Conservation (phyloP, 2,329 filamentous ascomycete species). For the Monilinia polystroma region DNA sequence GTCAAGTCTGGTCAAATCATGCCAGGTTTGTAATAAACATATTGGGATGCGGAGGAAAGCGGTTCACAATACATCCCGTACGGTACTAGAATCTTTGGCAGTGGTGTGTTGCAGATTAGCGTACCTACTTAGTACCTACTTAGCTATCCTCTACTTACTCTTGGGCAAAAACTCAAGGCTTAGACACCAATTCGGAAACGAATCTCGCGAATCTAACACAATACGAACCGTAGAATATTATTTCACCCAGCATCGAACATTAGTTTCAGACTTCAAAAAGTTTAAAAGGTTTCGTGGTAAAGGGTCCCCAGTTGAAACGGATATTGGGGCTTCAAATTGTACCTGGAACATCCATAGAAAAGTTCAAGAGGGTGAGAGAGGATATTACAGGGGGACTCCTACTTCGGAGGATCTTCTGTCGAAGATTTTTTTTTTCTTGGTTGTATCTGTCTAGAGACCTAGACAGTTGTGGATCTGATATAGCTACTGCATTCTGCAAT, state of each 20-base stretch:
- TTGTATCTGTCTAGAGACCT: not conserved
- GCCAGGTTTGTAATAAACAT: too few species aligned
- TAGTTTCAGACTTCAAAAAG: not conserved
- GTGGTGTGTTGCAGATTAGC: too few species aligned
- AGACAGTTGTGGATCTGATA: constrained; percentile 3
- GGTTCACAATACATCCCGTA: too few species aligned
- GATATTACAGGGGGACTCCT: not conserved
- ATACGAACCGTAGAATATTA: not conserved
- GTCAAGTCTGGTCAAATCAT: too few species aligned
- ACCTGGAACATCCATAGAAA: constrained; percentile 9
- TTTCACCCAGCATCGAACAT: not conserved
- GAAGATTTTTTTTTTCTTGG: not conserved
- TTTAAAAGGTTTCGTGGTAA: not conserved
- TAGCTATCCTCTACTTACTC: too few species aligned
- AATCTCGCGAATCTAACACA: not conserved
- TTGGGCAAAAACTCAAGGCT: not conserved
- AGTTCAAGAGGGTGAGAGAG: not conserved
- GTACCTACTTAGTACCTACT: too few species aligned
- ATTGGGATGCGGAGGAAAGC: too few species aligned
- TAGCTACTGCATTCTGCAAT: not conserved
- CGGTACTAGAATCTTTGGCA: too few species aligned
- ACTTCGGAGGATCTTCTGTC: not conserved
- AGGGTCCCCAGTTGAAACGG: not conserved
- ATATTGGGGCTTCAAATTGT: not conserved
- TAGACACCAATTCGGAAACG: not conserved